phyloP scores from a whole-genome alignment of 352 stramenopile species.

The Globisporangium mamillatum region DNA sequence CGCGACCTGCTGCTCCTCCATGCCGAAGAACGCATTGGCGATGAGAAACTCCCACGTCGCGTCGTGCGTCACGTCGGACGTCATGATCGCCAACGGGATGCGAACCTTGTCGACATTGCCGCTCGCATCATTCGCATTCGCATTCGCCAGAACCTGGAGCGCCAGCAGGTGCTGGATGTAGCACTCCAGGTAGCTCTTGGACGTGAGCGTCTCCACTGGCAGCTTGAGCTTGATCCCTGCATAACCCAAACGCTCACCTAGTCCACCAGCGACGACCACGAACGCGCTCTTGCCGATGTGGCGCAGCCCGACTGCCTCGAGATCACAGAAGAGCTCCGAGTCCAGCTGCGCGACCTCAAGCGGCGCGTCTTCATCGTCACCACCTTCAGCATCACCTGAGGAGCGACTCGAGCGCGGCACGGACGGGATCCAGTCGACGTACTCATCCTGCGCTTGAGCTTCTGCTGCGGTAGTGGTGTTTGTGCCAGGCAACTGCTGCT shows the following conservation, averaged over 20 bases:
- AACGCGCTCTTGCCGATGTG: slow-evolving; percentile 88
- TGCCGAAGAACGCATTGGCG: slow-evolving; percentile 93
- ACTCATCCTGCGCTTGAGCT: slow-evolving; percentile 15
- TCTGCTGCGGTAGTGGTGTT: not conserved
- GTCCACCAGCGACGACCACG: slow-evolving; percentile 95
- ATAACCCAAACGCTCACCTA: slow-evolving; percentile 97
- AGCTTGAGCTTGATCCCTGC: slow-evolving; percentile 96
- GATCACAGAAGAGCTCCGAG: slow-evolving; percentile 34
- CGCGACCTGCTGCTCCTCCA: slow-evolving; percentile 88
- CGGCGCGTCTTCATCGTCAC: slow-evolving; percentile 9
- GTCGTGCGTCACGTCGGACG: slow-evolving; percentile 93
- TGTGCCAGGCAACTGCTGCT: not conserved
- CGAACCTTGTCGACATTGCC: slow-evolving; percentile 17
- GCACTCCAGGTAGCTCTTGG: slow-evolving; percentile 90
- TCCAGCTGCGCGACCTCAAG: slow-evolving; percentile 33
- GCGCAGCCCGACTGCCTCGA: slow-evolving; percentile 45
- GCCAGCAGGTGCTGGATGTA: slow-evolving; percentile 95
- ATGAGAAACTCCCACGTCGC: slow-evolving; percentile 88
- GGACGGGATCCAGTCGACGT: slow-evolving; percentile 46
- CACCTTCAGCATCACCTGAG: not conserved
- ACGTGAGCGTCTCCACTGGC: slow-evolving; percentile 90
- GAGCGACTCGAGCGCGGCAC: slow-evolving; percentile 29
- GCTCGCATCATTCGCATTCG: not conserved
- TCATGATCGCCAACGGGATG: slow-evolving; percentile 98
- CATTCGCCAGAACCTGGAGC: slow-evolving; percentile 63